phyloP scores from a whole-genome alignment of 1,284 basidiomycete genomes.

The Leucoagaricus sp. region DNA sequence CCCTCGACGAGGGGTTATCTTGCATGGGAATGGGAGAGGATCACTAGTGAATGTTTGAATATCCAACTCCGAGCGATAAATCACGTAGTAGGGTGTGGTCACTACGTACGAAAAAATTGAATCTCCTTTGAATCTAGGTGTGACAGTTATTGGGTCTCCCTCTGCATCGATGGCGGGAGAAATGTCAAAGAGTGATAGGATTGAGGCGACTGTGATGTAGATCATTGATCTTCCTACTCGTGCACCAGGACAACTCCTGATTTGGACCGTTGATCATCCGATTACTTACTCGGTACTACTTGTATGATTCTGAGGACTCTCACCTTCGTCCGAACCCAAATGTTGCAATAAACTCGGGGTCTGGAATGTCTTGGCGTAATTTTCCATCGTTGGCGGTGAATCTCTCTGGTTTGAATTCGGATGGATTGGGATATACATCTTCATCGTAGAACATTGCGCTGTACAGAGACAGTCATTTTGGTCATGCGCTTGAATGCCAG shows the following conservation, averaged over 20 bases:
- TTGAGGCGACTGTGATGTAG: conserved; percentile 3
- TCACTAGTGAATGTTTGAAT: too few relatives aligned
- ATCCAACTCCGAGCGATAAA: too few relatives aligned
- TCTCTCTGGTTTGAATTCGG: conserved; percentile 8
- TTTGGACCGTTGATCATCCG: too few relatives aligned
- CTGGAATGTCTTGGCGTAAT: background rate
- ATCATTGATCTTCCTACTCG: conserved; percentile 1
- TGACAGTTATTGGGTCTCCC: conserved; percentile 18
- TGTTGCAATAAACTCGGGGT: background rate
- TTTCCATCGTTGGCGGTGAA: conserved; percentile 10
- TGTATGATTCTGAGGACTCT: too few relatives aligned
- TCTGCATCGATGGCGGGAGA: too few relatives aligned
- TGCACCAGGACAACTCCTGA: conserved; percentile 12
- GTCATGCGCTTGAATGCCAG: background rate
- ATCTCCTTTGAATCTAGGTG: conserved; percentile 19
- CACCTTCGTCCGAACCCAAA: conserved; percentile 17
- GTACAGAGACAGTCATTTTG: background rate
- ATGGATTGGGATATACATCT: conserved; percentile 4
- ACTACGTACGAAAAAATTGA: conserved; percentile 24
- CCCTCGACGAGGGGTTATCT: background rate
- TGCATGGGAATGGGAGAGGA: background rate
- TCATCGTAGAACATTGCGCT: too few relatives aligned
- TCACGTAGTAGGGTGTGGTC: too few relatives aligned
- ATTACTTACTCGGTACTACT: too few relatives aligned
- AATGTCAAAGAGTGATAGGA: conserved; percentile 14